Conservation (phyloP, 805 yeast species). For the Wickerhamomyces xylosicus region DNA sequence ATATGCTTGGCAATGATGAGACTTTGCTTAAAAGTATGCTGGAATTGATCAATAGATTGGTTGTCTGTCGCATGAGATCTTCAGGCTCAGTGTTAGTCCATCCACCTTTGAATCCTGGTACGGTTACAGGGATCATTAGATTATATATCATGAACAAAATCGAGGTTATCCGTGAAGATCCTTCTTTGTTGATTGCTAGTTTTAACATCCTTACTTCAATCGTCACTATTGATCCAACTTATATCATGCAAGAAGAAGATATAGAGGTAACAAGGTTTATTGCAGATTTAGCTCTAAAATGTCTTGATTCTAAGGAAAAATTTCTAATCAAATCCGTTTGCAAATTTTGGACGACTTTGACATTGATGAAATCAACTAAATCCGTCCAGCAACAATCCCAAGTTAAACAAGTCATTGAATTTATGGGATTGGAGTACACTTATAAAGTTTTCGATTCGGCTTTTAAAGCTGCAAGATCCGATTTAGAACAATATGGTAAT, state of each 20-base stretch:
- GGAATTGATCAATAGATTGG: conserved; percentile 11
- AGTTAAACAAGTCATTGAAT: conserved; percentile 22
- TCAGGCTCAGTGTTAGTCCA: neutral
- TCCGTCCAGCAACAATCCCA: conserved; percentile 31
- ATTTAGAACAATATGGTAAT: conserved; percentile 46
- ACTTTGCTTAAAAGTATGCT: conserved; percentile 7
- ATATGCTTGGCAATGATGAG: conserved; percentile 17
- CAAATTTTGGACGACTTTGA: conserved; percentile 41
- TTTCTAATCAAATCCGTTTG: conserved; percentile 38
- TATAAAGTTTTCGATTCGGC: conserved; percentile 23
- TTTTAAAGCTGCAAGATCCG: conserved; percentile 48
- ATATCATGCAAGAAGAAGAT: conserved; percentile 32
- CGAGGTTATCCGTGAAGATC: conserved; percentile 34
- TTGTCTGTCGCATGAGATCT: conserved; percentile 11
- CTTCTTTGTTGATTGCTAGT: conserved; percentile 45
- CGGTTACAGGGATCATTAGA: conserved; percentile 10
- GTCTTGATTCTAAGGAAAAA: conserved; percentile 33
- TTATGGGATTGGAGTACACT: conserved; percentile 22
- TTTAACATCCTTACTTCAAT: conserved; percentile 41
- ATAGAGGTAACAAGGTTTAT: conserved; percentile 18
- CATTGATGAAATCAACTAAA: conserved; percentile 28
- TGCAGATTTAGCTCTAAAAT: conserved; percentile 18
- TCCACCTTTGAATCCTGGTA: conserved; percentile 6
- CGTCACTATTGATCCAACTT: conserved; percentile 37
- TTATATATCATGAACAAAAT: conserved; percentile 10